Evolutionary conservation across 768 basidiomycete genomes (phyloP).

Genomic region (Heimioporus sp.): DNA sequence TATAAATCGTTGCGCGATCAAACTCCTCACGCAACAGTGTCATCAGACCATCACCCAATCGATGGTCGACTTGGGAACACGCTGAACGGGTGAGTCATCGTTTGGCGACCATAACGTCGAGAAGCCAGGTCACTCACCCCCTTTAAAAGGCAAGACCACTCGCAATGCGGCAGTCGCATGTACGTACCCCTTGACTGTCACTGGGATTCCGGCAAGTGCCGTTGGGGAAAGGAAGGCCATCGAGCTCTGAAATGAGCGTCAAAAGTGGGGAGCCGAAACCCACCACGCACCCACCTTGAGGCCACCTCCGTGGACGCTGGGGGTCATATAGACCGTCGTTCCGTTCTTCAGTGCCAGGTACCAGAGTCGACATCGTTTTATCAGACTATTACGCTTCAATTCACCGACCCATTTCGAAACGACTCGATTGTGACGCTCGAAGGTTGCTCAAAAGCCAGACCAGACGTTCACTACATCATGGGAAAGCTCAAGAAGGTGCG

Average conservation of each 20-base stretch:
- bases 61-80: slow-evolving; percentile 8
- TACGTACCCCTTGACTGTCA: neutral
- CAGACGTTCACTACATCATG: neutral
- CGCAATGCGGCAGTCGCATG: slow-evolving; percentile 17
- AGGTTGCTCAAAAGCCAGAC: neutral
- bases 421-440: slow-evolving; percentile 3
- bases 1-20: neutral
- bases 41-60: slow-evolving; percentile 13
- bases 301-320: slow-evolving; percentile 4
- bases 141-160: slow-evolving; percentile 2
- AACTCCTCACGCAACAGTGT: slow-evolving; percentile 1
- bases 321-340: slow-evolving; percentile 15
- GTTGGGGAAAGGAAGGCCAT: neutral
- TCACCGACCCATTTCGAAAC: neutral
- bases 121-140: slow-evolving; percentile 6
- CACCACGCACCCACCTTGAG: slow-evolving; percentile 17
- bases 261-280: neutral
- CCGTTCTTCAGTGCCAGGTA: slow-evolving; percentile 1
- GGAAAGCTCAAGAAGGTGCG: slow-evolving; percentile 14
- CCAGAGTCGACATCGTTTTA: neutral
- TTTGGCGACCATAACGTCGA: slow-evolving; percentile 8
- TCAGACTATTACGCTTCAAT: neutral
- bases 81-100: slow-evolving; percentile 14
- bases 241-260: slow-evolving; percentile 9
- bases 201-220: slow-evolving; percentile 1